Evolutionary conservation across 345 rosid species (phyloP), one percentile per base, ranked within the genome.

Genomic region (Moricandia moricandioides): DNA sequence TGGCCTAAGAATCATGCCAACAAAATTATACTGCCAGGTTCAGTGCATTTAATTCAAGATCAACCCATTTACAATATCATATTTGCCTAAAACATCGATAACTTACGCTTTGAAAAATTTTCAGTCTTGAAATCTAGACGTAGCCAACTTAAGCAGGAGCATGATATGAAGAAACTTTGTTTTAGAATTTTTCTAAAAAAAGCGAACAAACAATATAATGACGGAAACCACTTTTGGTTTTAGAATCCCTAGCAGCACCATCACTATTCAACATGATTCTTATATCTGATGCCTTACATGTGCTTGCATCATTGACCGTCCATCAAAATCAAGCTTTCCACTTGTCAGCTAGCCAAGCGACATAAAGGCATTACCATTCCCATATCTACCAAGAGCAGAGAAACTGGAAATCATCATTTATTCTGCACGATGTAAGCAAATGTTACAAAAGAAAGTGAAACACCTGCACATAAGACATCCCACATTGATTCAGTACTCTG

Each of bases 1-100:
- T 8, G 98, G 96, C 70, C 96, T 97, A 78, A 91, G 82, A 79
- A 92, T 86, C 70, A 96, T 84, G 12, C 97, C 97, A 65, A 90
- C 97, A 83, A 95, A 95, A 78, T 95, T 90, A 67, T 83, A 91
- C 97, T 90, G 93, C 52, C 83, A 75, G 30, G 67, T 82, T 76
- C 76, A 85, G 77, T 62, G 69, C 51, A 31, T 1, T 33, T 62
- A 30, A 55, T 26, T 34, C 17, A 5, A 59, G 33, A 65, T 2
- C 34, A 62, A 49, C 40, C 24, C 18, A 59, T 7, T 21, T 7
- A 47, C 10, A 21, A 66, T 35, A 59, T 61, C 16, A 47, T 13
- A 56, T 51, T 21, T 49, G 5, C 37, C 30, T 11, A 37, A 14
- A 59, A 11, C 21, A 35, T 62, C 16, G 27, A 47, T 55, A n/a